A percentile compares a stretch with the other conserved stretches of the same genome.
phyloP scores from a whole-genome alignment of 257 asterid genomes.

The Echium plantagineum region DNA sequence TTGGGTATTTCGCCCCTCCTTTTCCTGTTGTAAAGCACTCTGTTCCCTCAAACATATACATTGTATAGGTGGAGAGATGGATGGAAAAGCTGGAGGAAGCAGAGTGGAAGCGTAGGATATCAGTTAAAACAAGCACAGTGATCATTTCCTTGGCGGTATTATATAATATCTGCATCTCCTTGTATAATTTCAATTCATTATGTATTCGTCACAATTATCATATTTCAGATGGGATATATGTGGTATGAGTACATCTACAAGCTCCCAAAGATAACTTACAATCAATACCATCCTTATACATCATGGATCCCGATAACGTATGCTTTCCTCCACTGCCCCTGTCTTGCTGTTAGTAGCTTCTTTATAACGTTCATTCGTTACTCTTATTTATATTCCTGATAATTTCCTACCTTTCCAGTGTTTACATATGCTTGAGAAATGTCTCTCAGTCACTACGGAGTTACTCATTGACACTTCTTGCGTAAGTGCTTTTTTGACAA shows the following conservation, averaged over 20 bases:
- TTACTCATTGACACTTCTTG: slow-evolving; percentile 75
- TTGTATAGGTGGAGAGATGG: slow-evolving; percentile 77
- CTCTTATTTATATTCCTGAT: slow-evolving; percentile 1
- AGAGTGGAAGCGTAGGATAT: slow-evolving; percentile 58
- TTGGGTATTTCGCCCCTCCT: not conserved
- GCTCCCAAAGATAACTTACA: slow-evolving; percentile 73
- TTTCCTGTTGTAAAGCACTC: not conserved
- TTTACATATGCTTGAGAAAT: slow-evolving; percentile 65
- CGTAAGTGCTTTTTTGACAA: slow-evolving; percentile 39
- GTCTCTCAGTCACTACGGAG: slow-evolving; percentile 75
- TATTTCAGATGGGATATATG: slow-evolving; percentile 61
- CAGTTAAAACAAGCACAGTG: slow-evolving; percentile 44
- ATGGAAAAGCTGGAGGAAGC: slow-evolving; percentile 92
- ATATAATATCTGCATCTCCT: slow-evolving; percentile 9
- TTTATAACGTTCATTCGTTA: slow-evolving; percentile 6
- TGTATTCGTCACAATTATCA: slow-evolving; percentile 5
- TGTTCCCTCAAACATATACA: not conserved
- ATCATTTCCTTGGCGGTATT: slow-evolving; percentile 48
- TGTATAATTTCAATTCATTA: slow-evolving; percentile 8
- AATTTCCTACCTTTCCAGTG: slow-evolving; percentile 36
- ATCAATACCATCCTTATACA: slow-evolving; percentile 90
- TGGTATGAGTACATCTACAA: slow-evolving; percentile 80
- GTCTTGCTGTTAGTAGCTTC: slow-evolving; percentile 5
- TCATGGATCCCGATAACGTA: slow-evolving; percentile 95
- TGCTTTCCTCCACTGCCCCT: slow-evolving; percentile 10